Evolutionary conservation across 2,329 filamentous ascomycete species (phyloP).

Genomic region (Stylonectria norvegica): DNA sequence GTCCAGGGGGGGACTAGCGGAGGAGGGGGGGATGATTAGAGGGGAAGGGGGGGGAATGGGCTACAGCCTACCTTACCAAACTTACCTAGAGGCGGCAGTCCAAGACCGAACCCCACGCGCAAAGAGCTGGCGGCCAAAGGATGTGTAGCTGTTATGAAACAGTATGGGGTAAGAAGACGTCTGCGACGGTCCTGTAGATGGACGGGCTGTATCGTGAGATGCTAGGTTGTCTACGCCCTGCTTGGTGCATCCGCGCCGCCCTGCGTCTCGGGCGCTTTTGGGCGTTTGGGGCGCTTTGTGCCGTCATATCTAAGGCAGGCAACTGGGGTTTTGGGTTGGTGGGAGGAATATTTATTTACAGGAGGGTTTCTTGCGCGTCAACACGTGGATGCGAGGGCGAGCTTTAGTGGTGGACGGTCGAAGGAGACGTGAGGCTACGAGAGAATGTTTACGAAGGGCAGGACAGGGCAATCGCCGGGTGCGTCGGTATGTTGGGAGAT

Average conservation of each 20-base stretch:
- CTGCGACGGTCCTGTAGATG: background rate
- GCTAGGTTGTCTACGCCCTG: conserved; percentile 29
- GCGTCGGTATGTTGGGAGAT: background rate
- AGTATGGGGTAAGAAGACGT: conserved; percentile 27
- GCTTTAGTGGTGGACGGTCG: conserved; percentile 8
- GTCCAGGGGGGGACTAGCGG: too few relatives aligned
- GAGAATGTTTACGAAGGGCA: background rate
- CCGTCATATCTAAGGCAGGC: background rate
- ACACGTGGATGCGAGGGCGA: conserved; percentile 7
- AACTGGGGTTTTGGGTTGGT: background rate
- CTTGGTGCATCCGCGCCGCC: conserved; percentile 11
- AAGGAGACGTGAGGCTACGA: too few relatives aligned
- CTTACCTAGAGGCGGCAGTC: background rate
- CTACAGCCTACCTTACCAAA: background rate
- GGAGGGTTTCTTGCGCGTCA: background rate
- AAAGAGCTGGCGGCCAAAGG: conserved; percentile 15
- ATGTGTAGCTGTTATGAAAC: conserved; percentile 22
- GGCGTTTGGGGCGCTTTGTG: conserved; percentile 1
- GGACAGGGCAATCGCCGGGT: background rate
- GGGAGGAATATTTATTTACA: background rate
- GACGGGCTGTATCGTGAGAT: conserved; percentile 6
- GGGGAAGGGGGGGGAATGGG: background rate
- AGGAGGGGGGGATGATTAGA: background rate
- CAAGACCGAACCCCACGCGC: conserved; percentile 6
- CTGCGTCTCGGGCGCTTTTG: background rate